phyloP scores from a whole-genome alignment of 2,329 filamentous ascomycete genomes.

The Aspergillus uvarum region DNA sequence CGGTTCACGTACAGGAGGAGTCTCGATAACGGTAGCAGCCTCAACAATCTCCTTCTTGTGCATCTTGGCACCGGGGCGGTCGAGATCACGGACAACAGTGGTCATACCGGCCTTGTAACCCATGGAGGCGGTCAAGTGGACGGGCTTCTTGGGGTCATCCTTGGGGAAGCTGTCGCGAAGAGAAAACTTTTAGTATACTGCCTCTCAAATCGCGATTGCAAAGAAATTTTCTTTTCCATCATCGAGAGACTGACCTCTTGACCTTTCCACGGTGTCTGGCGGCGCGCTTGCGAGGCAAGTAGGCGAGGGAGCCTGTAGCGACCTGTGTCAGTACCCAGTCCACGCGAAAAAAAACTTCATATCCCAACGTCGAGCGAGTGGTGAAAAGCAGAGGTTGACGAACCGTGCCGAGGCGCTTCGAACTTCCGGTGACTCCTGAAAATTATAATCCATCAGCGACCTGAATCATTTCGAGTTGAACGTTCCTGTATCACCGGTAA shows the following conservation, averaged over 20 bases:
- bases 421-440: slow-evolving; percentile 63
- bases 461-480: slow-evolving; percentile 6
- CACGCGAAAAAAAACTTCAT: slow-evolving; percentile 30
- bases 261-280: slow-evolving; percentile 95
- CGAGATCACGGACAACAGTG: slow-evolving; percentile 98
- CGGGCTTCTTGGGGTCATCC: slow-evolving; percentile 99
- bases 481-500: slow-evolving; percentile 8
- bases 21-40: slow-evolving; percentile 84
- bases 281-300: slow-evolving; percentile 86
- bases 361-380: slow-evolving; percentile 44
- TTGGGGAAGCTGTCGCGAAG: slow-evolving; percentile 79
- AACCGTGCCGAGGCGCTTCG: slow-evolving; percentile 94
- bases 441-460: slow-evolving; percentile 29
- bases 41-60: slow-evolving; percentile 99
- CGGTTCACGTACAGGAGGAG: slow-evolving; percentile 77
- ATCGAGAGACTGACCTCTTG: slow-evolving; percentile 74
- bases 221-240: slow-evolving; percentile 20
- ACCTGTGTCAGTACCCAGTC: slow-evolving; percentile 32
- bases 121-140: slow-evolving; percentile 96
- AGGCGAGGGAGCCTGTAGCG: slow-evolving; percentile 68
- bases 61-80: slow-evolving; percentile 98
- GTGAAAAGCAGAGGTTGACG: slow-evolving; percentile 59
- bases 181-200: slow-evolving; percentile 29
- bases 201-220: slow-evolving; percentile 4
- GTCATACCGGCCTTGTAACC: slow-evolving; percentile 99